phyloP scores from a whole-genome alignment of 78 protist species.

The Ministeria vibrans region DNA sequence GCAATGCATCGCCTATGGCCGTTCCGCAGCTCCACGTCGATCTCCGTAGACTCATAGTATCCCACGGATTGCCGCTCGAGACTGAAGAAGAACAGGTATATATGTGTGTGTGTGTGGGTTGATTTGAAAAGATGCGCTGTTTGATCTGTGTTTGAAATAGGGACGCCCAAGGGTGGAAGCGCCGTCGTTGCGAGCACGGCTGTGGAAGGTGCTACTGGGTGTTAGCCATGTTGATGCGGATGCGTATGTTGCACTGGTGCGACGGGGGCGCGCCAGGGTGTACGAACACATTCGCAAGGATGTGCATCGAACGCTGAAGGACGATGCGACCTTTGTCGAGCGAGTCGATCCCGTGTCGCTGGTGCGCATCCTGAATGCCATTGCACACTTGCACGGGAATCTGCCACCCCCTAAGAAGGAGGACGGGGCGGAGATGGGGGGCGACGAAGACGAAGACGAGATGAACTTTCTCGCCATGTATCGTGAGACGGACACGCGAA shows the following conservation, averaged over 20 bases:
- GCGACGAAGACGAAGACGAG: background rate
- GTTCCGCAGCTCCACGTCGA: too few species aligned
- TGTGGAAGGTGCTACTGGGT: conserved; percentile 28
- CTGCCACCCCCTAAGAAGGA: background rate
- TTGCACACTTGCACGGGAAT: background rate
- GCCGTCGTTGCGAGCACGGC: conserved; percentile 26
- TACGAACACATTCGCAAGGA: conserved; percentile 38
- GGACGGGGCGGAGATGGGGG: background rate
- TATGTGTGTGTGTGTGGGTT: too few species aligned
- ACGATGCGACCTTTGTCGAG: background rate
- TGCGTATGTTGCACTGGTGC: background rate
- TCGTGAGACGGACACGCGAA: background rate
- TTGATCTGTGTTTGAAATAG: too few species aligned
- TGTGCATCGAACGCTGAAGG: conserved; percentile 27
- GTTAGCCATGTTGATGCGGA: conserved; percentile 1
- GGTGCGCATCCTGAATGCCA: conserved; percentile 36
- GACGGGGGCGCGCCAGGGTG: background rate
- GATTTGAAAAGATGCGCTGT: too few species aligned
- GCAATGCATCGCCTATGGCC: too few species aligned
- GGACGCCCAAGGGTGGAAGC: too few species aligned
- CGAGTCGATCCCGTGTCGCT: conserved; percentile 21
- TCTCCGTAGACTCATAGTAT: too few species aligned
- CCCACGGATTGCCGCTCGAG: too few species aligned
- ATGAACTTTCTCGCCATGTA: background rate
- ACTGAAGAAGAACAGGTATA: too few species aligned